Percentiles rank a stretch among this genome's conserved stretches.
Conservation (phyloP, 345 rosid species). For the Kandelia obovata region DNA sequence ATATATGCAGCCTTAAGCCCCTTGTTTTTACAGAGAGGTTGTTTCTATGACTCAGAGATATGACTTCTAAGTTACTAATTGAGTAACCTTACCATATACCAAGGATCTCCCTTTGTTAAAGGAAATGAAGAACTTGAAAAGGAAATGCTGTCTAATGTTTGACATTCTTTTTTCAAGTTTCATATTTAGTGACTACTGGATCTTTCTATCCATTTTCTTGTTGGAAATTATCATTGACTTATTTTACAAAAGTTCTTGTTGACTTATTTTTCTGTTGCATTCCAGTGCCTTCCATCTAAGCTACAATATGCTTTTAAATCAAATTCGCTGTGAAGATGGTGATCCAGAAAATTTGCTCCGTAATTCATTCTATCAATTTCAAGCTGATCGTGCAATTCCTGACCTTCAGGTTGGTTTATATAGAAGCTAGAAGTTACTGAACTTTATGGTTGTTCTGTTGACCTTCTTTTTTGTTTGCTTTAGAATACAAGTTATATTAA, state of each 20-base stretch:
- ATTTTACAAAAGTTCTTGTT: neutral
- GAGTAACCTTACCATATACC: too few species aligned
- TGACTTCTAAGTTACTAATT: too few species aligned
- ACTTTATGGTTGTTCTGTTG: slow-evolving; percentile 3
- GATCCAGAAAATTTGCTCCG: slow-evolving; percentile 95
- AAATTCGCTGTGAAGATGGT: slow-evolving; percentile 90
- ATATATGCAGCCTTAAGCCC: too few species aligned
- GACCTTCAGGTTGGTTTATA: slow-evolving; percentile 68
- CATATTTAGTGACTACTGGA: too few species aligned
- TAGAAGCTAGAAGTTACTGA: neutral
- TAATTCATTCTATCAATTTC: slow-evolving; percentile 95
- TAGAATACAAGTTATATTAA: neutral
- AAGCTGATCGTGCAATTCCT: slow-evolving; percentile 91
- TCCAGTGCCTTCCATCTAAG: slow-evolving; percentile 95
- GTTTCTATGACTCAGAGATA: too few species aligned
- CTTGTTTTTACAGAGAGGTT: too few species aligned
- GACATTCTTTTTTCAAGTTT: too few species aligned
- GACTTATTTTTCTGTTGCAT: slow-evolving; percentile 23
- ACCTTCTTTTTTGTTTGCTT: slow-evolving; percentile 7
- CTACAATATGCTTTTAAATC: slow-evolving; percentile 98
- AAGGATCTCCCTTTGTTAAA: too few species aligned
- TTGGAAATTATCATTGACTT: neutral
- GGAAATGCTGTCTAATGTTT: too few species aligned
- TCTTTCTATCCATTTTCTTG: too few species aligned
- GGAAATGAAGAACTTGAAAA: too few species aligned